A percentile compares a stretch with the other conserved stretches of the same genome.
These are phyloP conservation scores for Fraxinus cuspidata DNA, from an alignment of 257 asterid species.

Conservation along the genomic window DNA sequence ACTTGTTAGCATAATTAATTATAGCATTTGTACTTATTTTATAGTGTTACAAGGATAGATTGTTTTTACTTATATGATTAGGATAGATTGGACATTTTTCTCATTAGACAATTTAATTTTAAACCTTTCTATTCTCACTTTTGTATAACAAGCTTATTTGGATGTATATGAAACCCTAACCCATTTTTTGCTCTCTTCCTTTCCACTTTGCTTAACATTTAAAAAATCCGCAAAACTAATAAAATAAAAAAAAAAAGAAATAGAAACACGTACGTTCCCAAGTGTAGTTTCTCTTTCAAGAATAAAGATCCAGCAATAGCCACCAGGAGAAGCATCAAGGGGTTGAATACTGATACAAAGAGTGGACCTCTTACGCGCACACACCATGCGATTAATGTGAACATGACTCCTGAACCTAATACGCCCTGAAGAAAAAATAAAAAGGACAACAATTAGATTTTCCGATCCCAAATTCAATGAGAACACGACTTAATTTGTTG, in stretches of 20 bases:
- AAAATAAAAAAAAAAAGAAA: neutral
- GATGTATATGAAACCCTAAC: no score
- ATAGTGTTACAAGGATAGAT: neutral
- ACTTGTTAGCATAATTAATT: no score
- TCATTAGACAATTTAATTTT: no score
- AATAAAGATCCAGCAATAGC: constrained; percentile 36
- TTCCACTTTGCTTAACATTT: no score
- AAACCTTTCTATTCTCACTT: no score
- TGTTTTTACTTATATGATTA: no score
- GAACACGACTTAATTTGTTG: neutral
- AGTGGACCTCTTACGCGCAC: constrained; percentile 57
- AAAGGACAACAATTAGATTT: neutral
- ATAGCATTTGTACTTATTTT: no score
- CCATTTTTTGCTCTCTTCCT: no score
- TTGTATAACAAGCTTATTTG: no score
- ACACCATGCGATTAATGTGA: constrained; percentile 49
- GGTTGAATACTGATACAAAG: constrained; percentile 55
- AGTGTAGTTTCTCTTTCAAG: constrained; percentile 44
- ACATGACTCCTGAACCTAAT: constrained; percentile 52
- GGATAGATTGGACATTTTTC: no score
- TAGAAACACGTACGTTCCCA: constrained; percentile 48
- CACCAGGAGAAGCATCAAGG: constrained; percentile 59
- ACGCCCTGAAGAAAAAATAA: constrained; percentile 37
- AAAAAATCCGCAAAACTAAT: no score
- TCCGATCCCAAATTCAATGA: neutral